These are phyloP conservation scores for Calonectria pseudoreteaudii DNA, from an alignment of 2,329 filamentous ascomycete species.

Conservation along the genomic window DNA sequence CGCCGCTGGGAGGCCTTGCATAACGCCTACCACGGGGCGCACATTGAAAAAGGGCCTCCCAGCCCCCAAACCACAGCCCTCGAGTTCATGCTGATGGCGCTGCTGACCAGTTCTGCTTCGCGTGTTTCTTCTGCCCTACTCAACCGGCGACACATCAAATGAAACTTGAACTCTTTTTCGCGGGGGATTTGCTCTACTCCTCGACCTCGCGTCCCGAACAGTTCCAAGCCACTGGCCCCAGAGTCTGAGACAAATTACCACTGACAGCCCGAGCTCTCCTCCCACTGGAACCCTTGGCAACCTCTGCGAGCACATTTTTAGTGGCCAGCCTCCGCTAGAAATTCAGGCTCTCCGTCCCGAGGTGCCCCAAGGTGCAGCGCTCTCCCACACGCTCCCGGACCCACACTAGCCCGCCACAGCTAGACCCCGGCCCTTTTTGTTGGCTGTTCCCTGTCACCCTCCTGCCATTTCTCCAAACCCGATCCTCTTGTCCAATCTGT, in stretches of 20 bases:
- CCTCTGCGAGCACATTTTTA: neutral
- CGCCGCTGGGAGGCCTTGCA: conserved; percentile 18
- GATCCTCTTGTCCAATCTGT: conserved; percentile 31
- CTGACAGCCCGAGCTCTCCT: conserved; percentile 8
- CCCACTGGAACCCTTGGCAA: conserved; percentile 11
- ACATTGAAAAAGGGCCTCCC: neutral
- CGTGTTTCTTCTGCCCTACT: neutral
- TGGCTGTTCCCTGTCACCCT: conserved; percentile 16
- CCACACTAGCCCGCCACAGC: conserved; percentile 1
- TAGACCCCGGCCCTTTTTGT: conserved; percentile 8
- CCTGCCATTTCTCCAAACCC: conserved; percentile 30
- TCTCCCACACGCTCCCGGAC: neutral
- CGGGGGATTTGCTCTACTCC: neutral
- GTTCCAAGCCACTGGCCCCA: conserved; percentile 1
- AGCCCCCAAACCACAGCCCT: conserved; percentile 4
- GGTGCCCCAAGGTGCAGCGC: neutral
- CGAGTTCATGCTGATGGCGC: neutral
- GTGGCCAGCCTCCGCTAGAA: conserved; percentile 18
- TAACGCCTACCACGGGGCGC: neutral
- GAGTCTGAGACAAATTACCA: conserved; percentile 12
- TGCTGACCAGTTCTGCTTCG: neutral
- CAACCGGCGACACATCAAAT: conserved; percentile 13
- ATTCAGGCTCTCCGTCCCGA: neutral
- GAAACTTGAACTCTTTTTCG: conserved; percentile 1
- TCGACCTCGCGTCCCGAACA: neutral